Evolutionary conservation across 83 land plant genomes (phyloP), one percentile per base, ranked within the genome.

Genomic region (Diphasiastrum complanatum): DNA sequence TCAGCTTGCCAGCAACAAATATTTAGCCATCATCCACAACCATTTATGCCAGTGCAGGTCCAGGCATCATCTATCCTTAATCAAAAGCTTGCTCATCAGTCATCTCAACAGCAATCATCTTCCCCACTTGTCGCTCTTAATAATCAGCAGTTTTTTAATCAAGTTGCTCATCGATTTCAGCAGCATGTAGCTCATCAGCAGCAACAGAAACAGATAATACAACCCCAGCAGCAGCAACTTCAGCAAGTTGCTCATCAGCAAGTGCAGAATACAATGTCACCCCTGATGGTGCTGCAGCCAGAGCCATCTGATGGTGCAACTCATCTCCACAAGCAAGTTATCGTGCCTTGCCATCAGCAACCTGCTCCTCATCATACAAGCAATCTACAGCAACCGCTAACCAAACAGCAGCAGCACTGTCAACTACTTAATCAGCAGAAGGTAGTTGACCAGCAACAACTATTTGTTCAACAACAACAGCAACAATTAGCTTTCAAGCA

Each of bases 381-480:
- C n/a, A n/a, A n/a, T n/a, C n/a, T n/a, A n/a, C n/a, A n/a, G n/a
- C n/a, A n/a, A n/a, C n/a, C n/a, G n/a, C n/a, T n/a, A n/a, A n/a
- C n/a, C n/a, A n/a, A 41, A 41, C 12, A 41, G 45, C 45, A 43
- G 48, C 70, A 67, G 35, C 61, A 66, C 30, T 60, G 54, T 32
- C 69, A 51, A 2, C 62, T 45, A 6, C 27, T 57, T 12, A 41
- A 43, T 35, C 61, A 57, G 49, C 70, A 67, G 48, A 58, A n/a
- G n/a, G 12, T 41, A 14, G n/a, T 41, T 18, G n/a, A 41, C 18
- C 45, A 41, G 1, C 45, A 41, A 18, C 45, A 41, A 1, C 45
- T 41, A 14, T 41, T 58, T 6, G 51, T 58, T 67, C 70, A 67
- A 27, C 70, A 67, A 20, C 61, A 30, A 32, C 70, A 67, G 41